Conservation (phyloP, 805 yeast genomes). For the Dipodascopsis uninucleata region DNA sequence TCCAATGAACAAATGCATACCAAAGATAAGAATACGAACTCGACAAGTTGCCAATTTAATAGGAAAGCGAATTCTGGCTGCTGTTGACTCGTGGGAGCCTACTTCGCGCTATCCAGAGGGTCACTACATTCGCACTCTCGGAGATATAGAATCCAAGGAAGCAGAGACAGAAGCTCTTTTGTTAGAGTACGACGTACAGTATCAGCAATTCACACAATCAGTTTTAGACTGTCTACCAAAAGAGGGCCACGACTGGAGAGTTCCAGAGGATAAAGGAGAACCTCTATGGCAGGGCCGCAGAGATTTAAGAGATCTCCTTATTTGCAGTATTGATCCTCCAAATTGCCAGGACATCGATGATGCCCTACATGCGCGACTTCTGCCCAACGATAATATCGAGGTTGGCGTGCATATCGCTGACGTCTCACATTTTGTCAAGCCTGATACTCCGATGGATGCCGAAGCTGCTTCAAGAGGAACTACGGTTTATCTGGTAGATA, state of each 20-base stretch:
- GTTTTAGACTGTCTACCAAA: conserved; percentile 88
- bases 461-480: conserved; percentile 98
- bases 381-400: conserved; percentile 92
- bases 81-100: conserved; percentile 89
- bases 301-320: conserved; percentile 82
- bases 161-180: conserved; percentile 96
- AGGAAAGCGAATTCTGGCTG: conserved; percentile 88
- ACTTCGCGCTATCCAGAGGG: conserved; percentile 86
- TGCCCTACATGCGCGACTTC: conserved; percentile 80
- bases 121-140: conserved; percentile 85
- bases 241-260: conserved; percentile 93
- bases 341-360: conserved; percentile 98
- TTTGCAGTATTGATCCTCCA: conserved; percentile 97
- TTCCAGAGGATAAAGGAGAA: conserved; percentile 57
- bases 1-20: conserved; percentile 84
- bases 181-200: conserved; percentile 93
- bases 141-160: conserved; percentile 83
- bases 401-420: conserved; percentile 99
- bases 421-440: conserved; percentile 93
- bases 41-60: conserved; percentile 76
- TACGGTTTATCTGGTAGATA: conserved; percentile 93
- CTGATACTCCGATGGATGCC: conserved; percentile 84
- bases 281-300: conserved; percentile 52
- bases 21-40: conserved; percentile 81
- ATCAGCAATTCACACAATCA: conserved; percentile 88